These are phyloP conservation scores for Debaryomyces psychrophilus DNA, from an alignment of 1,139 yeast genomes.

Conservation along the genomic window DNA sequence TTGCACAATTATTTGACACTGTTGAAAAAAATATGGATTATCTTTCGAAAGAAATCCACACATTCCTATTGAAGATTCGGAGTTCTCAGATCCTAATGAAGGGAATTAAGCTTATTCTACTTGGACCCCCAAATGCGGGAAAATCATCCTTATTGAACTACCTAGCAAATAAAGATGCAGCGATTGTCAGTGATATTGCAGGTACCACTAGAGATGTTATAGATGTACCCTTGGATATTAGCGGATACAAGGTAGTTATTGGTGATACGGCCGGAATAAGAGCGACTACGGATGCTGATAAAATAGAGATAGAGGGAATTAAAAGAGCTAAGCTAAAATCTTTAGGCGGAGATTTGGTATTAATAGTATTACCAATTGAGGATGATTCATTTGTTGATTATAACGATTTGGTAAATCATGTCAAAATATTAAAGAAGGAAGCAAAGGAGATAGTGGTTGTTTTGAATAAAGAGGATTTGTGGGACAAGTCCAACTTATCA, in stretches of 20 bases:
- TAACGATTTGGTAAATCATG: slow-evolving; percentile 37
- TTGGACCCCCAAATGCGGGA: slow-evolving; percentile 98
- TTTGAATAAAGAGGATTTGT: slow-evolving; percentile 65
- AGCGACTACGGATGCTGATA: slow-evolving; percentile 46
- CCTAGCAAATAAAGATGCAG: slow-evolving; percentile 78
- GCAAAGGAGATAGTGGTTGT: slow-evolving; percentile 44
- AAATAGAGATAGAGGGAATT: slow-evolving; percentile 83
- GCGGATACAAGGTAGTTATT: slow-evolving; percentile 80
- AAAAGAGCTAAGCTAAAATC: slow-evolving; percentile 68
- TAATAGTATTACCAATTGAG: slow-evolving; percentile 51
- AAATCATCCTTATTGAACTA: slow-evolving; percentile 81
- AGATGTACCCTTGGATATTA: slow-evolving; percentile 78
- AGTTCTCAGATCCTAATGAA: slow-evolving; percentile 66
- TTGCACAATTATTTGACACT: slow-evolving; percentile 47
- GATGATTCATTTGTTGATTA: slow-evolving; percentile 15
- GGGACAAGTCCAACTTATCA: slow-evolving; percentile 25
- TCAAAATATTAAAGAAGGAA: slow-evolving; percentile 29
- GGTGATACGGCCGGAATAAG: slow-evolving; percentile 96
- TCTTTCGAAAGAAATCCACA: slow-evolving; percentile 48
- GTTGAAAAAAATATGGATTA: slow-evolving; percentile 49
- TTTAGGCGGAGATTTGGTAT: slow-evolving; percentile 59
- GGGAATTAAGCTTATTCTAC: slow-evolving; percentile 73
- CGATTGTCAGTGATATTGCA: slow-evolving; percentile 88
- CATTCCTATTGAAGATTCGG: slow-evolving; percentile 54
- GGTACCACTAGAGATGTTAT: slow-evolving; percentile 94